Base-by-base conservation (phyloP, 1,139 yeast species). In the Sugiyamaella castrensis region DNA sequence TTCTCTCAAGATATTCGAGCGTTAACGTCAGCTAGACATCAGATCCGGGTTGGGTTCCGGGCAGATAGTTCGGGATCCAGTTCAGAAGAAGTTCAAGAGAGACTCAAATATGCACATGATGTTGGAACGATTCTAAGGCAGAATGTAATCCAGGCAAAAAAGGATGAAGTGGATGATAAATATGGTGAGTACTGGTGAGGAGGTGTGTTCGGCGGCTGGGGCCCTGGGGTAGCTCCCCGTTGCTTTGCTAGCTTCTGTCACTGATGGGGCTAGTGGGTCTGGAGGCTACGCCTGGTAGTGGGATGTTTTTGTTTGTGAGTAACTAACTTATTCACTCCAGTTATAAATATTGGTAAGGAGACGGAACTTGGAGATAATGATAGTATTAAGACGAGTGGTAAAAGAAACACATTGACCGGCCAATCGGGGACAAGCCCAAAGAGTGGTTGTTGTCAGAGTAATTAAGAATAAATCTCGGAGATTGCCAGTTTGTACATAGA, bases 281-380 rank as follows among this genome's bases (percentile, higher is more conserved):
- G n/a, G n/a, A n/a, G n/a, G n/a, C n/a, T n/a, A n/a, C n/a, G n/a
- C n/a, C n/a, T n/a, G n/a, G n/a, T n/a, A n/a, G n/a, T n/a, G n/a
- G n/a, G n/a, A n/a, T n/a, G n/a, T n/a, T n/a, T n/a, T 19, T 19
- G 5, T 4, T 19, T 19, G 24, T 19, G 24, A 19, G 5, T 5
- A 4, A 19, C 24, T 19, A 19, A 19, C 24, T 19, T 19, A 19
- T 5, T 19, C 24, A 19, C 3, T 4, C 16, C 11, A 64, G 66
- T 71, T 50, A 71, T 89, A 60, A 82, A 84, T 56, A 83, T 92
- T 59, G 96, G 88, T 64, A 71, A 80, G 46, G 80, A 84, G 46
- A 87, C 95, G 0, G 98, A 92, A 67, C 73, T 91, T 47, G 98
- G 98, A 11, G 96, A 89, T 64, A 92, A 92, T 65, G 95, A 81